phyloP scores from a whole-genome alignment of 2,329 filamentous ascomycete species.

The Microsporum audouinii region DNA sequence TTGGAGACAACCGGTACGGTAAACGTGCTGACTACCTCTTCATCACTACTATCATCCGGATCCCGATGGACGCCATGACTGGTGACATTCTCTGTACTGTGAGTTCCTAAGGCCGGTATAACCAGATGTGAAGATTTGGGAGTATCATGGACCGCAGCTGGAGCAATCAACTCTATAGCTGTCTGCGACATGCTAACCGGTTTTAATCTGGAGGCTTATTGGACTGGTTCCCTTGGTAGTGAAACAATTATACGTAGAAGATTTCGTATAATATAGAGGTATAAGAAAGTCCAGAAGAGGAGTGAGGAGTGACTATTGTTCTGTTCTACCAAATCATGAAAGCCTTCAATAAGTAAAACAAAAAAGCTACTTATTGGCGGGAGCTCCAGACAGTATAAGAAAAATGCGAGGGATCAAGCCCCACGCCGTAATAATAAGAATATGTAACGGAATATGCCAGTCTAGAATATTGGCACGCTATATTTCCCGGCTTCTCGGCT shows the following conservation, averaged over 20 bases:
- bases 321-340: background rate
- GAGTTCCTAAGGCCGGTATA: background rate
- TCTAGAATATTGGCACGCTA: background rate
- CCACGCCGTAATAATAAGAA: background rate
- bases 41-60: background rate
- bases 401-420: background rate
- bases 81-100: background rate
- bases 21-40: background rate
- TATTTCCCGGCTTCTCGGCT: background rate
- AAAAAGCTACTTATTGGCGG: slow-evolving; percentile 1
- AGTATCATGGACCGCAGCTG: background rate
- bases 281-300: background rate
- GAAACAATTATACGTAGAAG: background rate
- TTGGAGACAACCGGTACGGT: background rate
- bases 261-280: background rate
- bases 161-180: background rate
- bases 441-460: background rate
- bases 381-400: slow-evolving; percentile 3
- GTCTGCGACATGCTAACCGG: slow-evolving; percentile 1
- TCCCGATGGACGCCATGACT: background rate
- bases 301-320: background rate
- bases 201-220: background rate
- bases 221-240: background rate
- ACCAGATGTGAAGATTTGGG: background rate
- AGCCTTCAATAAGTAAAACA: background rate